phyloP scores from a whole-genome alignment of 2,329 filamentous ascomycete genomes.

The Verticillium nubilum region DNA sequence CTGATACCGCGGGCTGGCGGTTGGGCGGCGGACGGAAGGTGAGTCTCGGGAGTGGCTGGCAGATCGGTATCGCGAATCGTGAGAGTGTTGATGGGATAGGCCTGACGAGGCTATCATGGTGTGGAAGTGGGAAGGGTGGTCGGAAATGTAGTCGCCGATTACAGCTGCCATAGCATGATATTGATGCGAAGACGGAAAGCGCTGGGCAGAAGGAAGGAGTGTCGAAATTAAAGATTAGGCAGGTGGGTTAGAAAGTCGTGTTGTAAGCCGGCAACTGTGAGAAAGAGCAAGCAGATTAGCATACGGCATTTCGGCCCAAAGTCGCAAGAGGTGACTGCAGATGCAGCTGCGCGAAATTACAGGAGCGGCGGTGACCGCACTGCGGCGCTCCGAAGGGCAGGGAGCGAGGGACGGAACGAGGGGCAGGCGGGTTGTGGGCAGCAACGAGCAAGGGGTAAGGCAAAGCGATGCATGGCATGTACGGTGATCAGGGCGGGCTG shows the following conservation, averaged over 20 bases:
- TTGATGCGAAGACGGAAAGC: conserved; percentile 13
- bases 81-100: conserved; percentile 38
- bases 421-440: not conserved
- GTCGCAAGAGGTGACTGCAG: conserved; percentile 1
- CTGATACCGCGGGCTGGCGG: conserved; percentile 22
- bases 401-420: not conserved
- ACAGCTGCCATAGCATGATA: conserved; percentile 56
- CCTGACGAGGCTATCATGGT: conserved; percentile 57
- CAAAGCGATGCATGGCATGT: not conserved
- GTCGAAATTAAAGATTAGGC: conserved; percentile 10
- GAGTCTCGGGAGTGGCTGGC: conserved; percentile 24
- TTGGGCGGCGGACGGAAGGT: conserved; percentile 17
- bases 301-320: not conserved
- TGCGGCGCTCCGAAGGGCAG: not conserved
- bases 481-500: not conserved
- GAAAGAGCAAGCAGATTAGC: not conserved
- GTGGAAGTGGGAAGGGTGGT: conserved; percentile 60
- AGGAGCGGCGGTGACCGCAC: not conserved
- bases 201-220: not conserved
- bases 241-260: not conserved
- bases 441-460: not conserved
- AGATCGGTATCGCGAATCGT: conserved; percentile 37
- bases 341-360: not conserved
- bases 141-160: conserved; percentile 68
- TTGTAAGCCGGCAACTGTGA: conserved; percentile 6